A percentile compares a stretch with the other conserved stretches of the same genome.
Conservation (phyloP, 257 asterid genomes). For the Solanum chiquidenum region DNA sequence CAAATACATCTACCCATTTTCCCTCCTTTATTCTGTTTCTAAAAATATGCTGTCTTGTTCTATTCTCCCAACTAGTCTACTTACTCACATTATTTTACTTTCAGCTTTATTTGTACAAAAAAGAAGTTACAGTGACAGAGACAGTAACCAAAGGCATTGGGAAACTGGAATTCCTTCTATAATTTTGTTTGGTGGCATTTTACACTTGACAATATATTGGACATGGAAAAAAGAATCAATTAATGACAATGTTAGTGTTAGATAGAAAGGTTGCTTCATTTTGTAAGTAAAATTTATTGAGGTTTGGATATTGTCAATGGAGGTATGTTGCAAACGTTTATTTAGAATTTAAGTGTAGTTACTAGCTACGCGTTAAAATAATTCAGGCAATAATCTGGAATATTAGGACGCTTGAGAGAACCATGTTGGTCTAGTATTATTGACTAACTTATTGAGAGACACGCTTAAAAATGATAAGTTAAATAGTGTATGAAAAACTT, state of each 20-base stretch:
- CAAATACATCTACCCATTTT: not conserved
- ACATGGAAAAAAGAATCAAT: not conserved
- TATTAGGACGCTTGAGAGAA: not conserved
- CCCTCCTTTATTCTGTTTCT: not conserved
- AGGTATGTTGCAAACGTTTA: not conserved
- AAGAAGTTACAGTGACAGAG: not conserved
- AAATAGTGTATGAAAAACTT: not conserved
- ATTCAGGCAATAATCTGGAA: fast-evolving
- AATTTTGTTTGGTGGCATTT: not conserved
- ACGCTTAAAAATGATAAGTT: not conserved
- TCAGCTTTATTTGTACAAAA: not conserved
- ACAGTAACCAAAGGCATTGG: not conserved
- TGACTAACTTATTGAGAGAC: not conserved
- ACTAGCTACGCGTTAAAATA: not conserved
- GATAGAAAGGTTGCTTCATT: not conserved
- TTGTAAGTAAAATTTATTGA: not conserved
- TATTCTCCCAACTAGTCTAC: not conserved
- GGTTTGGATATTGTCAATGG: not conserved
- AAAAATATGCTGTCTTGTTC: not conserved
- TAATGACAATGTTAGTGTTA: not conserved
- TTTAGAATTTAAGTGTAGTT: not conserved
- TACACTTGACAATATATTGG: not conserved
- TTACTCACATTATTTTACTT: not conserved
- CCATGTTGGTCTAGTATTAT: not conserved
- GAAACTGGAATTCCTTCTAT: not conserved